Percentiles rank a stretch among this genome's conserved stretches.
These are phyloP conservation scores for Globisporangium canariense DNA, from an alignment of 352 stramenopile genomes.

Conservation along the genomic window DNA sequence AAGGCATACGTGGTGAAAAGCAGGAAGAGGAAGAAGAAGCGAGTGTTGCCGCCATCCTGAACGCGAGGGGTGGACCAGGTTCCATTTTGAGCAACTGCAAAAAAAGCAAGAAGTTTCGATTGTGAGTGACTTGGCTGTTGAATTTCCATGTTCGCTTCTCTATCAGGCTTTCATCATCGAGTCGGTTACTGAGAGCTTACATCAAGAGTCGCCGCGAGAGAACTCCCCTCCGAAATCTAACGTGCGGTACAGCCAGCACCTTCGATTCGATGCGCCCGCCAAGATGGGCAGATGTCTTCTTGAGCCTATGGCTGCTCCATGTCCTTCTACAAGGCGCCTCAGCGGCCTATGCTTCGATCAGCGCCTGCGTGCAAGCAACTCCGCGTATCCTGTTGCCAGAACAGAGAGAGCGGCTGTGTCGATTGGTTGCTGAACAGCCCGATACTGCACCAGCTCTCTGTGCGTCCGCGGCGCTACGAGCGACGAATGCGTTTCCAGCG, in stretches of 20 bases:
- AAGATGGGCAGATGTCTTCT: not conserved
- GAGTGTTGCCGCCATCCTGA: not conserved
- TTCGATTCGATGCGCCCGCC: not conserved
- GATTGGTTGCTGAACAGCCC: not conserved
- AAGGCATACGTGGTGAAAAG: not conserved
- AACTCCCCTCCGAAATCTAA: not conserved
- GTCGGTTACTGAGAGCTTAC: not conserved
- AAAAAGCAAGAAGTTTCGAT: not conserved
- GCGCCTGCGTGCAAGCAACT: constrained; percentile 25
- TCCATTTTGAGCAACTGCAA: constrained; percentile 2
- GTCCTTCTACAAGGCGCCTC: not conserved
- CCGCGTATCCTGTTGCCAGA: constrained; percentile 26
- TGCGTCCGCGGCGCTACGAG: constrained; percentile 28
- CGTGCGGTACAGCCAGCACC: not conserved
- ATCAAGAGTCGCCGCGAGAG: not conserved
- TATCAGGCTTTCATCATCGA: no score
- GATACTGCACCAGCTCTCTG: constrained; percentile 22
- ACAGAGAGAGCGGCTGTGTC: constrained; percentile 31
- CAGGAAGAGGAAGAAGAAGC: not conserved
- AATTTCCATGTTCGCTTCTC: not conserved
- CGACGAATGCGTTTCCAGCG: constrained; percentile 11
- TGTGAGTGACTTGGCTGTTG: not conserved
- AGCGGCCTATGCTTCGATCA: not conserved
- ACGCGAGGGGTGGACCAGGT: not conserved
- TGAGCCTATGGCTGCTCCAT: not conserved